phyloP scores from a whole-genome alignment of 1,284 basidiomycete genomes.

The Moesziomyces parantarcticus region DNA sequence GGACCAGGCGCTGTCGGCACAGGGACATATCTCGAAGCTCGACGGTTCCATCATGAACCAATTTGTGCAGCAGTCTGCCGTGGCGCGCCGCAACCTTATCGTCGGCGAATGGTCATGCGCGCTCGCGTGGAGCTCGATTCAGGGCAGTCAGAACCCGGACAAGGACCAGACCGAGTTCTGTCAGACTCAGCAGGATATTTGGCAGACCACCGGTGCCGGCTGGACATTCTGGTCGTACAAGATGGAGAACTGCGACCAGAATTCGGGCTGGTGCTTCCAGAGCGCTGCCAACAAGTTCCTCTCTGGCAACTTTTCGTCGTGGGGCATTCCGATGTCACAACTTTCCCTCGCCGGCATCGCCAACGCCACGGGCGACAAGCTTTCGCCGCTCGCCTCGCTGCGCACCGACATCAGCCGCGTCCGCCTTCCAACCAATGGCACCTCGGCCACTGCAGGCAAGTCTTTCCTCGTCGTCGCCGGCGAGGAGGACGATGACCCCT shows the following conservation, averaged over 20 bases:
- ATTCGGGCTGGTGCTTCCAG: constrained; percentile 67
- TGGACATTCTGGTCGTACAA: constrained; percentile 80
- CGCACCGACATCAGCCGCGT: constrained; percentile 33
- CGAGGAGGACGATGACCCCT: constrained; percentile 16
- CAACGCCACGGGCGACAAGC: constrained; percentile 19
- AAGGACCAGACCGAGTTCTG: constrained; percentile 74
- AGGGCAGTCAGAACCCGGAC: constrained; percentile 71
- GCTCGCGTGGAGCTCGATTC: constrained; percentile 74
- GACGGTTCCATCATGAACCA: constrained; percentile 46
- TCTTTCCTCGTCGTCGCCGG: constrained; percentile 16
- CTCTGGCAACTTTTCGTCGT: constrained; percentile 49
- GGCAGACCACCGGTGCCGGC: constrained; percentile 74
- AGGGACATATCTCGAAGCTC: constrained; percentile 61
- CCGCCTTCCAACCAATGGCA: constrained; percentile 18
- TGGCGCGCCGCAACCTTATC: constrained; percentile 73
- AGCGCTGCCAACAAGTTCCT: constrained; percentile 50
- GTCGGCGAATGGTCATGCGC: constrained; percentile 73
- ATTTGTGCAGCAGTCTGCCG: constrained; percentile 28
- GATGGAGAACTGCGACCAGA: constrained; percentile 64
- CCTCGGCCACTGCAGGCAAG: constrained; percentile 13
- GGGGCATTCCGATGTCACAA: constrained; percentile 46
- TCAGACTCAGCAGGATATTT: constrained; percentile 75
- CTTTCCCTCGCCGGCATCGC: constrained; percentile 4
- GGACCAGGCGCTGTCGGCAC: constrained; percentile 53
- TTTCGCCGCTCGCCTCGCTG: constrained; percentile 13